Evolutionary conservation across 139 green algal genomes (phyloP).

Genomic region (Picochlorum sp.): DNA sequence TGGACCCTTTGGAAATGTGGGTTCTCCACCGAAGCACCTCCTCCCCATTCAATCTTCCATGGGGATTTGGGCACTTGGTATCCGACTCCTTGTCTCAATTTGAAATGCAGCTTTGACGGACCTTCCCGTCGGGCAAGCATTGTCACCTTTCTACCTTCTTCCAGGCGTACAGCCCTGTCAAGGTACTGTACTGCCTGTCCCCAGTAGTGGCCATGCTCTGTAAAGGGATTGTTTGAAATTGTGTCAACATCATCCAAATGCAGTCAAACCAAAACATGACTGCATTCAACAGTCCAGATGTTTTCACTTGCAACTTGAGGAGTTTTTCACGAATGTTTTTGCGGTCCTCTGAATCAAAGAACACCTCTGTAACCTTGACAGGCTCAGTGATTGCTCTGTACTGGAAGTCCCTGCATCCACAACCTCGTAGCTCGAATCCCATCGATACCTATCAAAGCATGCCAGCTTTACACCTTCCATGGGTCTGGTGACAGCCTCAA

Average conservation of each 20-base stretch:
- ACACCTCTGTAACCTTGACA: constrained; percentile 43
- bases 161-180: constrained; percentile 27
- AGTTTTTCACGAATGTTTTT: constrained; percentile 40
- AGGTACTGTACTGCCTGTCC: constrained; percentile 70
- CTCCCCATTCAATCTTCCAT: constrained; percentile 75
- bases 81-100: constrained; percentile 46
- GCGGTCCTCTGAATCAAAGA: constrained; percentile 42
- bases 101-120: constrained; percentile 28
- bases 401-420: constrained; percentile 43
- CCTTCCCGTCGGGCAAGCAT: constrained; percentile 48
- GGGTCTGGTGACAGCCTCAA: constrained; percentile 41
- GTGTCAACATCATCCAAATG: constrained; percentile 52
- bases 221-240: constrained; percentile 4
- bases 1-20: constrained; percentile 75
- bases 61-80: constrained; percentile 42
- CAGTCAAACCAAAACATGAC: constrained; percentile 77
- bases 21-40: constrained; percentile 72
- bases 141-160: constrained; percentile 34
- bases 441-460: constrained; percentile 66
- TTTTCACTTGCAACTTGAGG: constrained; percentile 48
- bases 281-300: constrained; percentile 54
- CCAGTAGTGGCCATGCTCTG: constrained; percentile 39
- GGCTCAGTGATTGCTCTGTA: constrained; percentile 57
- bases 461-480: constrained; percentile 54
- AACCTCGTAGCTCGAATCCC: constrained; percentile 48